Evolutionary conservation across 2,329 filamentous ascomycete genomes (phyloP), one percentile per base, ranked within the genome.

Genomic region (Cercospora sojina): DNA sequence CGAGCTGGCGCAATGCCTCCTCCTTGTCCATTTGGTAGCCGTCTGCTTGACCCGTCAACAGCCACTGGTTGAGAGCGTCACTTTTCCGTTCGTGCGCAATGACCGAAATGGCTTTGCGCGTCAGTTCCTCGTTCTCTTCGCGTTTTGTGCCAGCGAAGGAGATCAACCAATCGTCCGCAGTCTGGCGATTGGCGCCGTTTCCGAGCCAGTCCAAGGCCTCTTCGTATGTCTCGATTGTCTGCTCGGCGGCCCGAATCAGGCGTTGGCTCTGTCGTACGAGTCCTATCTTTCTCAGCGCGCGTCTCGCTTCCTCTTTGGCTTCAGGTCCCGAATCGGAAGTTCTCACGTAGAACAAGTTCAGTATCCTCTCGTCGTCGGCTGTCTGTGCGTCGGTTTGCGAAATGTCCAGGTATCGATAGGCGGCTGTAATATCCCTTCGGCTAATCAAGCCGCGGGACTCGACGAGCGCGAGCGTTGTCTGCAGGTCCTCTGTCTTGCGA

Each of bases 181-280:
- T 84, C 10, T 78, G 67, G 20, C 72, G 72, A 5, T 74, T 77
- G 29, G 77, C 75, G 60, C 81, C 79, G 10, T 86, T 83, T 7
- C 83, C 85, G 12, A 91, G 80, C 79, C 85, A 91, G 12, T 84
- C 79, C 32, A 90, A 80, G 1, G 89, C 89, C 74, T 90, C 86
- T 55, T 87, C 83, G 64, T 86, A 84, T n/a, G 84, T 87, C 67
- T 88, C 83, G 29, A 89, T 81, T 13, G 81, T 80, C 83, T 82
- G 72, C 86, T 84, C 71, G 4, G 88, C 86, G 53, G 85, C 84
- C 57, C 83, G 81, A 69, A 84, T 81, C 61, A 91, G 86, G 49
- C 79, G 80, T 51, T 85, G 80, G 74, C 88, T 91, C 23, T 80
- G 77, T 59, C 87, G 82, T 41, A 83, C 80, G 32, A 83, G 79